phyloP scores from a whole-genome alignment of 495 filamentous ascomycete species.

The Penicillium arizonense region DNA sequence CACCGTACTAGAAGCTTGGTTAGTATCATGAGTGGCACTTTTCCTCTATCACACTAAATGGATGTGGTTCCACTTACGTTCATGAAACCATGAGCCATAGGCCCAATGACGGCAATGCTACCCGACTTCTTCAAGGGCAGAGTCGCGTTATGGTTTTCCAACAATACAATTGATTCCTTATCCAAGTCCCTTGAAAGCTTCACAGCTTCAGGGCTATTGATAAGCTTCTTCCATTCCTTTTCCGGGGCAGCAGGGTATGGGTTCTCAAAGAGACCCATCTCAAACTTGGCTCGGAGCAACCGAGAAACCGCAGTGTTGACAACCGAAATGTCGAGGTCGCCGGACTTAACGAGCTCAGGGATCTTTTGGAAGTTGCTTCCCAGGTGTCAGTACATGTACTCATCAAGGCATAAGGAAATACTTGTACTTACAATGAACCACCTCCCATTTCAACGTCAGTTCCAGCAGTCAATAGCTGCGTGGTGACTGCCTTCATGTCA shows the following conservation, averaged over 20 bases:
- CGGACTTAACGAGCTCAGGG: conserved; percentile 57
- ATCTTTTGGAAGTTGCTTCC: conserved; percentile 61
- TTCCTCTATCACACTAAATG: conserved; percentile 2
- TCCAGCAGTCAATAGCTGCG: conserved; percentile 60
- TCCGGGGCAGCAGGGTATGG: conserved; percentile 56
- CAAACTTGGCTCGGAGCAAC: conserved; percentile 62
- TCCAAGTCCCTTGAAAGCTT: conserved; percentile 60
- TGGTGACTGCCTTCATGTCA: conserved; percentile 57
- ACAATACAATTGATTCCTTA: conserved; percentile 65
- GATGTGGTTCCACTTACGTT: conserved; percentile 48
- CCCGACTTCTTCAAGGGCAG: conserved; percentile 60
- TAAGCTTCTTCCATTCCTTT: conserved; percentile 49
- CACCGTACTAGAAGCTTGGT: conserved; percentile 52
- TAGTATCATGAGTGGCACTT: not conserved
- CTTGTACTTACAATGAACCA: conserved; percentile 52
- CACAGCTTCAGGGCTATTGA: conserved; percentile 56
- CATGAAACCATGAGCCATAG: conserved; percentile 69
- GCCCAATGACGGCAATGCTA: conserved; percentile 68
- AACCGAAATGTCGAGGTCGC: conserved; percentile 51
- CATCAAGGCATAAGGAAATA: not conserved
- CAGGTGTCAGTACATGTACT: not conserved
- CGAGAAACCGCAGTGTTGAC: conserved; percentile 65
- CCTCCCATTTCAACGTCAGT: conserved; percentile 77
- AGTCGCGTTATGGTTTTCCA: conserved; percentile 62
- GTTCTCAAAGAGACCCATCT: conserved; percentile 65